phyloP scores from a whole-genome alignment of 495 filamentous ascomycete species.

The Pseudevernia furfuracea region DNA sequence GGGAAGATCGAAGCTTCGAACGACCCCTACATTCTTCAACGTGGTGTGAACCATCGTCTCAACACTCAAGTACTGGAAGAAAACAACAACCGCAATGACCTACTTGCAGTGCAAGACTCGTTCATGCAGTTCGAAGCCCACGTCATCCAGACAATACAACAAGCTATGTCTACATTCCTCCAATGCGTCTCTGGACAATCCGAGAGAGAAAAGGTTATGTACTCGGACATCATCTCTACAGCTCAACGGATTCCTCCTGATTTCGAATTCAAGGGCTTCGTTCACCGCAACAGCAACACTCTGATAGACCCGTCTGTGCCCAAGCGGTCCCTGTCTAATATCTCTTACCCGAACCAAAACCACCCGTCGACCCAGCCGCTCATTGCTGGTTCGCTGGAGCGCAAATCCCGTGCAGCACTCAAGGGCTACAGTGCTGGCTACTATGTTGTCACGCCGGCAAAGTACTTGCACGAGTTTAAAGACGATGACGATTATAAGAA shows the following conservation, averaged over 20 bases:
- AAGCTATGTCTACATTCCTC: slow-evolving; percentile 71
- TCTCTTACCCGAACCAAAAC: slow-evolving; percentile 80
- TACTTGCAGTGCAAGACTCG: slow-evolving; percentile 78
- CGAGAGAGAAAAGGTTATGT: slow-evolving; percentile 71
- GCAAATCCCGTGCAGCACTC: slow-evolving; percentile 71
- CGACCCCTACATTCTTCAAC: slow-evolving; percentile 83
- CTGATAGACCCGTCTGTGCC: slow-evolving; percentile 76
- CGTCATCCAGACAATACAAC: slow-evolving; percentile 73
- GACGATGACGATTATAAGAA: slow-evolving; percentile 74
- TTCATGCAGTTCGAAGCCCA: slow-evolving; percentile 86
- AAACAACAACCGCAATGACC: slow-evolving; percentile 87
- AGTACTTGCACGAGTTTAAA: slow-evolving; percentile 93
- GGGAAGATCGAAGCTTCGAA: slow-evolving; percentile 58
- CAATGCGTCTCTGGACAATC: slow-evolving; percentile 67
- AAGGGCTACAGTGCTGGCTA: slow-evolving; percentile 70
- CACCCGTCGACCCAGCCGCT: slow-evolving; percentile 72
- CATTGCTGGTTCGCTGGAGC: slow-evolving; percentile 79
- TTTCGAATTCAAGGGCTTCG: slow-evolving; percentile 87
- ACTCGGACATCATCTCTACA: slow-evolving; percentile 71
- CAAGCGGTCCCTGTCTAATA: slow-evolving; percentile 58
- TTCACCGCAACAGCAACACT: slow-evolving; percentile 53
- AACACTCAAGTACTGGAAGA: slow-evolving; percentile 89
- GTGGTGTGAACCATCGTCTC: slow-evolving; percentile 72
- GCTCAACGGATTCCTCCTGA: slow-evolving; percentile 75
- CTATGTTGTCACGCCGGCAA: slow-evolving; percentile 80